Base-by-base conservation (phyloP, 2,329 filamentous ascomycete genomes). In the Aquanectria penicillioides region DNA sequence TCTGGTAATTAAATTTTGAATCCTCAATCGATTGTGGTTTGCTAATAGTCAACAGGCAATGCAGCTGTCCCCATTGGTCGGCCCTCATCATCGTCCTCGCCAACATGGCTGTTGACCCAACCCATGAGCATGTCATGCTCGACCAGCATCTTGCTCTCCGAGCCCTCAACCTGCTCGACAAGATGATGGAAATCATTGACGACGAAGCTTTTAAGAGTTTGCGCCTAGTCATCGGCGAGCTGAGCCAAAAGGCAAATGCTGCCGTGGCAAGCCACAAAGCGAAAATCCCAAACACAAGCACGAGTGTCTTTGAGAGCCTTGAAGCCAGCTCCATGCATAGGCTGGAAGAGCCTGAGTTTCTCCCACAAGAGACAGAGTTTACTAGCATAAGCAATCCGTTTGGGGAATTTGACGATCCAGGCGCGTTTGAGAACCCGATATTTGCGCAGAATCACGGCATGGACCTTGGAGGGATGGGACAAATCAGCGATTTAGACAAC, bases 11-110 rank as follows among this genome's bases (percentile, higher is more conserved):
- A 1, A 13, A 15, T 2, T 2, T 2, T 6, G 13, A 1, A 4
- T 0, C 3, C 3, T 25, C n/a, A n/a, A n/a, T 6, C 2, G 28
- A 3, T 4, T 17, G 10, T n/a, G 9, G 4, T 2, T n/a, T 9
- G 5, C 46, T 64, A 33, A 69, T 53, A 6, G 0, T 10, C 2
- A 2, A 1, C 11, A 70, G 69, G 70, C 69, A 71, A 59, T 72
- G 70, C 17, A 64, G 63, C 18, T 75, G 71, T 22, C 60, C 73
- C 1, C 70, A 74, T 31, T 72, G 76, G 43, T 75, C 73, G 2
- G 68, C 66, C 0, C 64, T 76, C n/a, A 71, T 75, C 47, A 67
- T 77, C 29, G 34, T 77, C 7, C 66, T 77, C 11, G 66, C 69
- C 54, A 72, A 76, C 61, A 73, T 74, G 59, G 59, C 69, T 8